Percentiles rank a stretch among this genome's conserved stretches.
These are phyloP conservation scores for Gnomoniopsis smithogilvyi DNA, from an alignment of 2,329 filamentous ascomycete species.

Conservation along the genomic window DNA sequence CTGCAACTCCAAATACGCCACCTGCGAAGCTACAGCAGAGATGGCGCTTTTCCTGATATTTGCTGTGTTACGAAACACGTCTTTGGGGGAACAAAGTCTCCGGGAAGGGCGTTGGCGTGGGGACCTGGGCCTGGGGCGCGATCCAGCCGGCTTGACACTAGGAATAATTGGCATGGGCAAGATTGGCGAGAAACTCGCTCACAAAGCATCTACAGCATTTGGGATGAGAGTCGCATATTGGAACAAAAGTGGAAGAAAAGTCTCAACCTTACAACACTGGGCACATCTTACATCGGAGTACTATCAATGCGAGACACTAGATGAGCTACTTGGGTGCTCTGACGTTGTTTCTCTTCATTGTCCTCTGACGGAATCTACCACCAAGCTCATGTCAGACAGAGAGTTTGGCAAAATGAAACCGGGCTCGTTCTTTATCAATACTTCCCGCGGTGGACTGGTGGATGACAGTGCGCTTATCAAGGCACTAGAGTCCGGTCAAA, in stretches of 20 bases:
- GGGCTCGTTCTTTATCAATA: slow-evolving; percentile 49
- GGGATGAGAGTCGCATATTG: slow-evolving; percentile 5
- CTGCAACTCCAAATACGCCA: slow-evolving; percentile 7
- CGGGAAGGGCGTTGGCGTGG: slow-evolving; percentile 1
- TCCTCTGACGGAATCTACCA: slow-evolving; percentile 42
- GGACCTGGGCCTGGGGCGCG: slow-evolving; percentile 43
- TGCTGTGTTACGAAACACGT: slow-evolving; percentile 3
- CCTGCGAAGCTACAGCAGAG: slow-evolving; percentile 6
- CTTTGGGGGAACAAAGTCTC: not conserved
- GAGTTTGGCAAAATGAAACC: slow-evolving; percentile 48
- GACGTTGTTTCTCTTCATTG: slow-evolving; percentile 51
- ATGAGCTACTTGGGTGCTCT: slow-evolving; percentile 46
- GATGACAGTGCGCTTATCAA: slow-evolving; percentile 47
- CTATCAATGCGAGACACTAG: slow-evolving; percentile 40
- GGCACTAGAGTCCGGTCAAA: slow-evolving; percentile 38
- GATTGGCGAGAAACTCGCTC: slow-evolving; percentile 41
- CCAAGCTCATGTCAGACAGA: slow-evolving; percentile 44
- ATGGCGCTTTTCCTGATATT: slow-evolving; percentile 5
- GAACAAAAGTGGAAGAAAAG: slow-evolving; percentile 10
- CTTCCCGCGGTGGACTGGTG: slow-evolving; percentile 43
- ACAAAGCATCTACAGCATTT: slow-evolving; percentile 3
- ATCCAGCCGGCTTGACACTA: slow-evolving; percentile 48
- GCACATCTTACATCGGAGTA: slow-evolving; percentile 42
- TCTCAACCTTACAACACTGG: slow-evolving; percentile 46
- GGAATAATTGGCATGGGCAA: slow-evolving; percentile 55